Evolutionary conservation across 2,329 filamentous ascomycete genomes (phyloP), one percentile per base, ranked within the genome.

Genomic region (Hymenoscyphus fraxineus): DNA sequence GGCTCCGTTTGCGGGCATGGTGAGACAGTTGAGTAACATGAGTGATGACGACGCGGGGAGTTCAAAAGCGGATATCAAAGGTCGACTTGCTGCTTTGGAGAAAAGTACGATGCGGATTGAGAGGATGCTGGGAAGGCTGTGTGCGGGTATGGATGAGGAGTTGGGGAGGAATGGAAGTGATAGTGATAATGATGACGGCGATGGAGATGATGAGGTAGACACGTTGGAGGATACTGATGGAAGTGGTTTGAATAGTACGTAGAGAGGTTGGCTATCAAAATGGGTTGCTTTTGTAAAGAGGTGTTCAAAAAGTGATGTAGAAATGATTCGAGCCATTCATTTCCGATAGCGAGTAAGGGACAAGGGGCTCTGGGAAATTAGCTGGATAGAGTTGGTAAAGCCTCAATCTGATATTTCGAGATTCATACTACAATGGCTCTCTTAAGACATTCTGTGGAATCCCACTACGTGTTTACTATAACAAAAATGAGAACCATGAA

Each of bases 81-180:
- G 38, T 27, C 61, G 73, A 27, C 51, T 75, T 19, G 65, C 67
- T n/a, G 65, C 56, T 16, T 62, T 75, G 51, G 73, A 75, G 64
- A 59, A 67, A 60, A 54, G 62, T 9, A 72, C 66, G 10, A 15
- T 51, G 12, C 70, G 73, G 61, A 72, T 75, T 41, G 73, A 75
- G 57, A 55, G 61, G 47, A 65, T 75, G 64, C 35, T 75, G 31
- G 66, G 62, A 15, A 69, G 58, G 41, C 55, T 75, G 31, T 72
- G 70, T 64, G 65, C 66, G 15, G 67, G 66, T 7, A 51, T 72
- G 12, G 69, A 71, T 64, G 66, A 62, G 38, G 56, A 60, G 32
- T 35, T 32, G 35, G 35, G 22, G 40, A 62, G 55, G 40, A n/a
- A 57, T 60, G 44, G 35, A 10, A 32, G 31, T 35, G 57, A 51